These are phyloP conservation scores for Yarrowia alimentaria DNA, from an alignment of 805 yeast genomes.

Conservation along the genomic window DNA sequence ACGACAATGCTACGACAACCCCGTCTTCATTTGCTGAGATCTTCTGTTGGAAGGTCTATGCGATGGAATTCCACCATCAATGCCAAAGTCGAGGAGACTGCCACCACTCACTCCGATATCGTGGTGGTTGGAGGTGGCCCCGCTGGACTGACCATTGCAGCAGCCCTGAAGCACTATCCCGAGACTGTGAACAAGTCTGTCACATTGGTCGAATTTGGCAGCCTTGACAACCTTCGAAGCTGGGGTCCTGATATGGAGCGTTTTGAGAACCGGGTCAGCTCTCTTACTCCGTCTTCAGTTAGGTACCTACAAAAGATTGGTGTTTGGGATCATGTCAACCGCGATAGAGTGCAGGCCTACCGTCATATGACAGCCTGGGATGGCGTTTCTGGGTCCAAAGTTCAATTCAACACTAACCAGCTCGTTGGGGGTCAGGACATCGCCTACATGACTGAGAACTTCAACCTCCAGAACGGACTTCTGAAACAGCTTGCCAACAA, in stretches of 20 bases:
- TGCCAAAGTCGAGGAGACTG: too few species aligned
- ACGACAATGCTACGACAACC: conserved; percentile 10
- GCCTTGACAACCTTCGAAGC: conserved; percentile 50
- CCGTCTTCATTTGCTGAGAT: not conserved
- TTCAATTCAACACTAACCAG: conserved; percentile 58
- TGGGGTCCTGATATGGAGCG: conserved; percentile 48
- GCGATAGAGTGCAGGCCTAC: conserved; percentile 73
- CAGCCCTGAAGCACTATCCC: conserved; percentile 70
- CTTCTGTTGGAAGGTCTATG: not conserved
- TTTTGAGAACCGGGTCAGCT: conserved; percentile 77
- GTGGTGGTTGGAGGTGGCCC: conserved; percentile 97
- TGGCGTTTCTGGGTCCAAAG: conserved; percentile 65
- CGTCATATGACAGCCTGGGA: conserved; percentile 85
- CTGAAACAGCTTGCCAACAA: conserved; percentile 51
- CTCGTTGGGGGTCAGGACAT: conserved; percentile 40
- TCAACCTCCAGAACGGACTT: conserved; percentile 77
- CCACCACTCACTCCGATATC: conserved; percentile 52
- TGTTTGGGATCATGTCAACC: conserved; percentile 66
- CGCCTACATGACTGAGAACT: conserved; percentile 86
- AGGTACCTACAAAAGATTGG: conserved; percentile 66
- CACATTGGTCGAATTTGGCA: conserved; percentile 71
- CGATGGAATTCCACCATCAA: conserved; percentile 12
- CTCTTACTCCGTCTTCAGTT: conserved; percentile 79
- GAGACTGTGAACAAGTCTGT: conserved; percentile 58
- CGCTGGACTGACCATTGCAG: conserved; percentile 84